phyloP scores from a whole-genome alignment of 352 stramenopile genomes.

The Phytophthora pisi region DNA sequence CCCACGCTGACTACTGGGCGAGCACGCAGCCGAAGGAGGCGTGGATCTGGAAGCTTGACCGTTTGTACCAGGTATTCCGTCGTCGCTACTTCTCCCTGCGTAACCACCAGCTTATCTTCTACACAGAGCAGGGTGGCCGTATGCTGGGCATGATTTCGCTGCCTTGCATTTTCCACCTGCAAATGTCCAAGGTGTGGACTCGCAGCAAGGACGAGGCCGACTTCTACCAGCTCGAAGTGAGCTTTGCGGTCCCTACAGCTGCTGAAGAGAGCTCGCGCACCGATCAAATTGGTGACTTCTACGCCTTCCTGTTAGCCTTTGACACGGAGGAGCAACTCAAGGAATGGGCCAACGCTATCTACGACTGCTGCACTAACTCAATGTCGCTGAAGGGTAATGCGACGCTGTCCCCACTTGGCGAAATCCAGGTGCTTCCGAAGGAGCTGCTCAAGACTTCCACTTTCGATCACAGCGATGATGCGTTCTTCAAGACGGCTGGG shows the following conservation, averaged over 20 bases:
- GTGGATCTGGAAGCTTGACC: conserved; percentile 89
- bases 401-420: conserved; percentile 60
- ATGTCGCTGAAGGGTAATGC: conserved; percentile 82
- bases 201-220: conserved; percentile 69
- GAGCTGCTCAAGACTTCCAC: conserved; percentile 85
- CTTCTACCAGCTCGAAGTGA: conserved; percentile 88
- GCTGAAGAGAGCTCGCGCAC: conserved; percentile 62
- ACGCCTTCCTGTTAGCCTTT: conserved; percentile 79
- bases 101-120: conserved; percentile 86
- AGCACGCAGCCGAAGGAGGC: conserved; percentile 84
- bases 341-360: conserved; percentile 80
- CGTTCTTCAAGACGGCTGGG: conserved; percentile 38
- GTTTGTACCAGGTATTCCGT: conserved; percentile 85
- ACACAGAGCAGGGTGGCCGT: conserved; percentile 68
- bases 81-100: conserved; percentile 82
- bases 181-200: conserved; percentile 82
- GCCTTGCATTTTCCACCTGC: conserved; percentile 80
- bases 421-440: conserved; percentile 84
- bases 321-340: conserved; percentile 73
- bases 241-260: conserved; percentile 72
- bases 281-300: conserved; percentile 81
- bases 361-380: conserved; percentile 88
- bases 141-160: conserved; percentile 80
- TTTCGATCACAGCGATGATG: conserved; percentile 62
- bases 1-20: conserved; percentile 70